Conservation (phyloP, 2,329 filamentous ascomycete species). For the Thermoascus crustaceus region DNA sequence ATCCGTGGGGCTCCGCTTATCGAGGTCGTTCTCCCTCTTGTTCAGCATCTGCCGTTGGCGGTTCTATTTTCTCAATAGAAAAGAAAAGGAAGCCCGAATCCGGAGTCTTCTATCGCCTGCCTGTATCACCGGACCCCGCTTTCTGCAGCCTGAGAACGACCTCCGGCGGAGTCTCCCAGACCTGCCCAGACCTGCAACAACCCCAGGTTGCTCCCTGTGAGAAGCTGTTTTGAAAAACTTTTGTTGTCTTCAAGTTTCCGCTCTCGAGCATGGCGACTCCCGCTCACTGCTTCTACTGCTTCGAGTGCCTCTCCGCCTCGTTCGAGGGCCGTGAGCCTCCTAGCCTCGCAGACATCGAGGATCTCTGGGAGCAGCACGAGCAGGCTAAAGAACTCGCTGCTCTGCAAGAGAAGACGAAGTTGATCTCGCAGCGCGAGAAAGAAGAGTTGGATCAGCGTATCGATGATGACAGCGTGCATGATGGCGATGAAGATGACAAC, state of each 20-base stretch:
- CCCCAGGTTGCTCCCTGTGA: background rate
- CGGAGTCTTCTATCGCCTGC: background rate
- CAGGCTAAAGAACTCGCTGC: constrained; percentile 31
- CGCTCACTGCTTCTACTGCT: constrained; percentile 86
- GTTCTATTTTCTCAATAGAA: no score
- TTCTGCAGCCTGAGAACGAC: background rate
- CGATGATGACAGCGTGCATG: constrained; percentile 23
- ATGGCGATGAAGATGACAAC: constrained; percentile 26
- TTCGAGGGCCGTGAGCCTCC: constrained; percentile 63
- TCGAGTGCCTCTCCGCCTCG: constrained; percentile 72
- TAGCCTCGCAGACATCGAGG: constrained; percentile 60
- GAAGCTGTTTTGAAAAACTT: no score
- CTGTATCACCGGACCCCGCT: constrained; percentile 1
- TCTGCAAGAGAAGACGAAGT: constrained; percentile 17
- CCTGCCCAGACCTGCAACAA: background rate
- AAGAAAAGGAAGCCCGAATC: no score
- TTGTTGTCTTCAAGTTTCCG: no score
- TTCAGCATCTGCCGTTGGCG: no score
- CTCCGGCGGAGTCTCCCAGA: background rate
- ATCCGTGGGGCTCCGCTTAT: background rate
- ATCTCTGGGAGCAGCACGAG: constrained; percentile 54
- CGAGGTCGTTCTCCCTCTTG: background rate
- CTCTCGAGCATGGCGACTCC: constrained; percentile 62
- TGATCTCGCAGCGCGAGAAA: constrained; percentile 10
- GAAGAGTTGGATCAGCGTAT: constrained; percentile 9